A percentile compares a stretch with the other conserved stretches of the same genome.
These are phyloP conservation scores for Mucuna pruriens DNA, from an alignment of 306 rosid species.

Conservation along the genomic window DNA sequence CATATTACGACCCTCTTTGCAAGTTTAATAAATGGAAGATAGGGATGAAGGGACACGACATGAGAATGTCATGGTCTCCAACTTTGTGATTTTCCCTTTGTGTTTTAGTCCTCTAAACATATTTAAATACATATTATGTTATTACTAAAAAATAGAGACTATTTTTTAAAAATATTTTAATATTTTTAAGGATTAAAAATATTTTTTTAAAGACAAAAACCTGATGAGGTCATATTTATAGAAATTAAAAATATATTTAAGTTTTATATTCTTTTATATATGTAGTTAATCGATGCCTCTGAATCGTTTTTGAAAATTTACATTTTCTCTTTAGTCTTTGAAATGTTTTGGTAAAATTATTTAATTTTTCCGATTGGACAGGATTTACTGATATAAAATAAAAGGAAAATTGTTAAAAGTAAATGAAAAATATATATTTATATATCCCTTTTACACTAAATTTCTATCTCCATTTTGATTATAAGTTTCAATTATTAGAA, in stretches of 20 bases:
- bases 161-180: neutral
- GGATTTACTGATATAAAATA: no score
- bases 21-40: neutral
- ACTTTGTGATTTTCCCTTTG: neutral
- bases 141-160: neutral
- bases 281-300: neutral
- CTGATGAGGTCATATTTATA: neutral
- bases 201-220: neutral
- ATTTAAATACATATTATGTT: neutral
- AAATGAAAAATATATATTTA: no score
- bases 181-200: neutral
- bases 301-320: no score
- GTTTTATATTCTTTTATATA: neutral
- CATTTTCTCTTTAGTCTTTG: neutral
- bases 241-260: neutral
- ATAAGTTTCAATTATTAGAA: no score
- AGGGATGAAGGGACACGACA: neutral
- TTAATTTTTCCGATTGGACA: neutral
- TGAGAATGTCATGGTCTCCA: neutral
- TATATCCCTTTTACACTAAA: no score
- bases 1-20: neutral
- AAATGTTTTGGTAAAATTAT: neutral
- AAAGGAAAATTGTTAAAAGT: neutral
- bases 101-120: neutral
- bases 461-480: no score